Evolutionary conservation across 331 rosid species (phyloP).

Genomic region (Pyrus hybrid): DNA sequence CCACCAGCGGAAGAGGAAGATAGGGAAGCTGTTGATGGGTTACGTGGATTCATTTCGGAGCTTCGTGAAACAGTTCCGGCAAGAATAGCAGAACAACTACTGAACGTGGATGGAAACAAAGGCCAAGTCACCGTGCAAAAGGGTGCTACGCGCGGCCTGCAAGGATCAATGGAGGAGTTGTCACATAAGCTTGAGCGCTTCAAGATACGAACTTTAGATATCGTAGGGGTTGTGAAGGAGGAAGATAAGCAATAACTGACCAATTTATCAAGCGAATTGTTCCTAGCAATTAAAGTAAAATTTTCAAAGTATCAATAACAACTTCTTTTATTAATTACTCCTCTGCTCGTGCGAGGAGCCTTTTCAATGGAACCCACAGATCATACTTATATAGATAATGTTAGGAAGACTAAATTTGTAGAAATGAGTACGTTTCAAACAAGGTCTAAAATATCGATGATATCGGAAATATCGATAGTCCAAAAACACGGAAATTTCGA

Average conservation of each 20-base stretch:
- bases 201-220: slow-evolving; percentile 17
- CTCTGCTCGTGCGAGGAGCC: too few relatives aligned
- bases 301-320: too few relatives aligned
- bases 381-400: too few relatives aligned
- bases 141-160: background rate
- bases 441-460: too few relatives aligned
- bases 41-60: slow-evolving; percentile 3
- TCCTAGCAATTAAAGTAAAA: too few relatives aligned
- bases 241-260: background rate
- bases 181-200: slow-evolving; percentile 9
- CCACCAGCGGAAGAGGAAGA: background rate
- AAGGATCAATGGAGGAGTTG: background rate
- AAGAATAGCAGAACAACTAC: background rate
- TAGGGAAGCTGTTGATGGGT: background rate
- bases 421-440: too few relatives aligned
- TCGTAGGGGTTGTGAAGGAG: slow-evolving; percentile 1
- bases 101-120: background rate
- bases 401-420: too few relatives aligned
- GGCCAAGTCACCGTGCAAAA: background rate
- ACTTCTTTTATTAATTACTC: too few relatives aligned
- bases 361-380: too few relatives aligned
- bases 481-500: too few relatives aligned
- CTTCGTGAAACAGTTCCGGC: background rate
- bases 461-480: too few relatives aligned
- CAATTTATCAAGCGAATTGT: too few relatives aligned